phyloP scores from a whole-genome alignment of 495 filamentous ascomycete genomes.

The Xylaria scruposa region DNA sequence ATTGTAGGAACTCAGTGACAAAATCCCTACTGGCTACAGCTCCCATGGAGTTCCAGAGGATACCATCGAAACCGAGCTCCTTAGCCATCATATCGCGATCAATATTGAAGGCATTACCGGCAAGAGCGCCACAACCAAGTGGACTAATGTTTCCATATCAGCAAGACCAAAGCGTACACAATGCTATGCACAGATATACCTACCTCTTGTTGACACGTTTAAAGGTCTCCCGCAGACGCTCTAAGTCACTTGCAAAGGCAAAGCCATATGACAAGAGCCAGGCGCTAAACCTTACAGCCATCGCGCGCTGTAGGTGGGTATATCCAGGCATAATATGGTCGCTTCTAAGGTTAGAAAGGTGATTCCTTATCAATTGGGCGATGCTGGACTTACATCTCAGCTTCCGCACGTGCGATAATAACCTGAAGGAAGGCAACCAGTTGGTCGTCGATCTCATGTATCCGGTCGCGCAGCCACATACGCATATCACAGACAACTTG shows the following conservation, averaged over 20 bases:
- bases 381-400: slow-evolving; percentile 57
- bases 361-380: not conserved
- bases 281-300: slow-evolving; percentile 89
- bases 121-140: slow-evolving; percentile 84
- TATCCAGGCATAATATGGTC: slow-evolving; percentile 70
- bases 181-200: not conserved
- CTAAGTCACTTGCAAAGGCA: slow-evolving; percentile 77
- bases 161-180: not conserved
- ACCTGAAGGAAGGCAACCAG: slow-evolving; percentile 76
- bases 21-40: slow-evolving; percentile 89
- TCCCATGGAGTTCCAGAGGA: slow-evolving; percentile 85
- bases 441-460: slow-evolving; percentile 71
- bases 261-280: slow-evolving; percentile 74
- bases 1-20: slow-evolving; percentile 89
- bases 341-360: slow-evolving; percentile 17
- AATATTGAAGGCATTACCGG: slow-evolving; percentile 91
- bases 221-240: slow-evolving; percentile 80
- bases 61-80: slow-evolving; percentile 85
- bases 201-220: slow-evolving; percentile 70
- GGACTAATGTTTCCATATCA: slow-evolving; percentile 55
- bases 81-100: slow-evolving; percentile 87
- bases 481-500: slow-evolving; percentile 95
- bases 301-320: slow-evolving; percentile 90
- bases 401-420: slow-evolving; percentile 75
- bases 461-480: slow-evolving; percentile 84